Evolutionary conservation across 1,284 basidiomycete species (phyloP).

Genomic region (Ustilago lituana): DNA sequence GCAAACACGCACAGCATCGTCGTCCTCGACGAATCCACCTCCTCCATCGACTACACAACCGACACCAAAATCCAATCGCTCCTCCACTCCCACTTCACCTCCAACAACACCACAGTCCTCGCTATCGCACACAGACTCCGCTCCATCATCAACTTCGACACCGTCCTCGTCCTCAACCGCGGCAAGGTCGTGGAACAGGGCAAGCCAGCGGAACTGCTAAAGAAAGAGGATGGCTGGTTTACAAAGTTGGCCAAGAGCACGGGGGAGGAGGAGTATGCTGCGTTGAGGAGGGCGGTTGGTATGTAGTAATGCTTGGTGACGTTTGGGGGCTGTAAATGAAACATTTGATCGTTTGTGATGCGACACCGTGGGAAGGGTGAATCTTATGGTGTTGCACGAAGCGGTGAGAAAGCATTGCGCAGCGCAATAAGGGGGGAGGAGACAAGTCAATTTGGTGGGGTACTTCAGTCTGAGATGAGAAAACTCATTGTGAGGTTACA

Average conservation of each 20-base stretch:
- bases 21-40: slow-evolving; percentile 76
- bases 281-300: slow-evolving; percentile 11
- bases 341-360: too few relatives aligned
- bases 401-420: too few relatives aligned
- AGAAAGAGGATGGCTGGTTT: slow-evolving; percentile 73
- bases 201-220: slow-evolving; percentile 74
- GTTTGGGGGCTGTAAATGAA: not conserved
- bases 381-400: too few relatives aligned
- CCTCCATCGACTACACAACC: slow-evolving; percentile 78
- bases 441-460: too few relatives aligned
- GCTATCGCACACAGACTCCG: slow-evolving; percentile 79
- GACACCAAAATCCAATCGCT: slow-evolving; percentile 85
- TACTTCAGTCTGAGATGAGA: too few relatives aligned
- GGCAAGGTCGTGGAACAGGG: slow-evolving; percentile 79
- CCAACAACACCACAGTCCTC: slow-evolving; percentile 76
- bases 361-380: too few relatives aligned
- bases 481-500: too few relatives aligned
- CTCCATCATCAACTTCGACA: slow-evolving; percentile 82
- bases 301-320: not conserved
- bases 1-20: slow-evolving; percentile 34
- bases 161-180: slow-evolving; percentile 79
- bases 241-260: slow-evolving; percentile 70
- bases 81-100: slow-evolving; percentile 79
- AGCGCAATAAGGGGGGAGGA: too few relatives aligned
- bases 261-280: slow-evolving; percentile 25